Evolutionary conservation across 495 filamentous ascomycete genomes (phyloP).

Genomic region (Penicillium cinerascens): DNA sequence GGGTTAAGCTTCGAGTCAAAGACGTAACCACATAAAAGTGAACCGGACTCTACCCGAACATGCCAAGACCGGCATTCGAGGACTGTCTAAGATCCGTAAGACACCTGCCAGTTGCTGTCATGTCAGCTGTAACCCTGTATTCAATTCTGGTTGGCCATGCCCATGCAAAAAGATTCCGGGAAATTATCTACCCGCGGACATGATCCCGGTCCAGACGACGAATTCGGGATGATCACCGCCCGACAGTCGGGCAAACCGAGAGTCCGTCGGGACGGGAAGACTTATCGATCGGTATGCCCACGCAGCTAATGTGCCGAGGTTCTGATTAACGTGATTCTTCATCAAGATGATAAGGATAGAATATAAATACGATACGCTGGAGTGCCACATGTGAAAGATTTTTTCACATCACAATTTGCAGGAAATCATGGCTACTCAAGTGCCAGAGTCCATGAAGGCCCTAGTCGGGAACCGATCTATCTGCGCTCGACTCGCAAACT

Average conservation of each 20-base stretch:
- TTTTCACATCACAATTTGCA: neutral
- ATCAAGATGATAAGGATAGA: neutral
- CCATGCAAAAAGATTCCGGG: neutral
- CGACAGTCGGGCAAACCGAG: slow-evolving; percentile 1
- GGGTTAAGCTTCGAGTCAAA: neutral
- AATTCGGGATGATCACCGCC: neutral
- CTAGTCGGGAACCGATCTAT: slow-evolving; percentile 5
- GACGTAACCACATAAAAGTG: slow-evolving; percentile 4
- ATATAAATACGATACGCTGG: neutral
- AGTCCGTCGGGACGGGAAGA: slow-evolving; percentile 5
- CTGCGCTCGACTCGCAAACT: slow-evolving; percentile 4
- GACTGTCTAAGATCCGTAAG: neutral
- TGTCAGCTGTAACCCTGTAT: neutral
- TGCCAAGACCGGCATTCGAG: neutral
- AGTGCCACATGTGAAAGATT: neutral
- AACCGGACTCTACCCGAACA: neutral
- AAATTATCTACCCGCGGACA: neutral
- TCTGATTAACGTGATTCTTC: slow-evolving; percentile 4
- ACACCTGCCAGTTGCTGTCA: neutral
- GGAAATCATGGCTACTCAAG: slow-evolving; percentile 2
- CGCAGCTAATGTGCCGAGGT: slow-evolving; percentile 3
- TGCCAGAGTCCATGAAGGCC: slow-evolving; percentile 8
- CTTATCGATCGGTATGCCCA: neutral
- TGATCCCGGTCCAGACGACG: neutral
- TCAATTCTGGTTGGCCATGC: neutral